Evolutionary conservation across 306 rosid species (phyloP).

Genomic region (Vigna mungo): DNA sequence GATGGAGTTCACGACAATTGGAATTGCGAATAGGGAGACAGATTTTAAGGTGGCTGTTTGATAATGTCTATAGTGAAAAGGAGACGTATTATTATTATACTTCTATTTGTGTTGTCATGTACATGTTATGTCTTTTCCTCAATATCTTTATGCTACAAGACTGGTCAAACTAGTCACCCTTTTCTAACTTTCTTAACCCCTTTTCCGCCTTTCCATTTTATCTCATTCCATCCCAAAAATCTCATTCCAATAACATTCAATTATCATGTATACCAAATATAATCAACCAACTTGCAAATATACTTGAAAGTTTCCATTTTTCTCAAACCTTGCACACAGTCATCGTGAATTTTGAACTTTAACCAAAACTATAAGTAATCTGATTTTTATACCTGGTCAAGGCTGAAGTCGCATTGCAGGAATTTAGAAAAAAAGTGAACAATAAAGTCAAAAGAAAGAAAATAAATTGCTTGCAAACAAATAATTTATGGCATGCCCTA

Average conservation of each 20-base stretch:
- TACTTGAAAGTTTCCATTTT: background rate
- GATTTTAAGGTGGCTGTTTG: background rate
- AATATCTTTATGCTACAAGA: background rate
- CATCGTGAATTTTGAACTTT: background rate
- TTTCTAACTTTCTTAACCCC: background rate
- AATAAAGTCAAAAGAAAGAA: background rate
- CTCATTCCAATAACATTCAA: too few species aligned
- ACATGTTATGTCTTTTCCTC: background rate
- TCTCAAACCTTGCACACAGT: background rate
- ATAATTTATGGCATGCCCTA: background rate
- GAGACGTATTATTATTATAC: background rate
- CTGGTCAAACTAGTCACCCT: conserved; percentile 42
- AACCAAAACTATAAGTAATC: background rate
- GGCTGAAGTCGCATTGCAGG: background rate
- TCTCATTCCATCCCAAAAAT: too few species aligned
- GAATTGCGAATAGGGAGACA: background rate
- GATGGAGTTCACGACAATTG: conserved; percentile 26
- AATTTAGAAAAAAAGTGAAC: background rate
- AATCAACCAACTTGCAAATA: background rate
- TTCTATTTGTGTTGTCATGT: background rate
- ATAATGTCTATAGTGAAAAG: conserved; percentile 33
- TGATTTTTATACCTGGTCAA: background rate
- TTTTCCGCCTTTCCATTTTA: too few species aligned
- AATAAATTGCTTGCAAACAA: background rate
- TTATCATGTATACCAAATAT: too few species aligned